phyloP scores from a whole-genome alignment of 1,284 basidiomycete species.

The Termitomyces sp. region DNA sequence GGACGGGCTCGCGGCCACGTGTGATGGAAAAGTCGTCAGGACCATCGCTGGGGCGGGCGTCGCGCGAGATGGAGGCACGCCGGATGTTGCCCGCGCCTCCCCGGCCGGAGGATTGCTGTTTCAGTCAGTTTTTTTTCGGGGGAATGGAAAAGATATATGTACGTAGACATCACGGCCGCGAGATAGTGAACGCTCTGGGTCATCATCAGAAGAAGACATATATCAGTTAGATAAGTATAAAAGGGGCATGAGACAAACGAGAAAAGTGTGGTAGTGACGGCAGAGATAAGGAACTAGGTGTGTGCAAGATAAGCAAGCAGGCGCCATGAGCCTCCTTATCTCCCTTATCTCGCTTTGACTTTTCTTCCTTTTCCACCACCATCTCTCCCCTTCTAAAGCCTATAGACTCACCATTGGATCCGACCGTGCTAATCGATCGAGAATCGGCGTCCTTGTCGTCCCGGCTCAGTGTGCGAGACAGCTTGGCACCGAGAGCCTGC shows the following conservation, averaged over 20 bases:
- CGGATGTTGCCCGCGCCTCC: conserved; percentile 68
- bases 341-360: conserved; percentile 15
- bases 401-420: conserved; percentile 9
- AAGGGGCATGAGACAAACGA: conserved; percentile 6
- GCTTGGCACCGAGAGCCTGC: conserved; percentile 22
- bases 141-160: conserved; percentile 19
- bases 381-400: not conserved
- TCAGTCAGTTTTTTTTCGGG: no score
- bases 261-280: no score
- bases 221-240: not conserved
- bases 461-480: conserved; percentile 22
- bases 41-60: conserved; percentile 31
- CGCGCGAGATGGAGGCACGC: conserved; percentile 38
- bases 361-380: conserved; percentile 5
- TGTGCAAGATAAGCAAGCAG: conserved; percentile 10
- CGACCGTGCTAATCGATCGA: conserved; percentile 11
- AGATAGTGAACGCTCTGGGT: conserved; percentile 37
- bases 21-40: conserved; percentile 43
- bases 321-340: conserved; percentile 8
- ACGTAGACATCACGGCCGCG: conserved; percentile 40
- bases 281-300: no score
- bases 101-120: conserved; percentile 57
- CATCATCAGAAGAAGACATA: conserved; percentile 12
- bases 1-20: conserved; percentile 53
- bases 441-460: conserved; percentile 13